A percentile compares a stretch with the other conserved stretches of the same genome.
These are phyloP conservation scores for Candida neerlandica DNA, from an alignment of 1,139 yeast genomes.

Conservation along the genomic window DNA sequence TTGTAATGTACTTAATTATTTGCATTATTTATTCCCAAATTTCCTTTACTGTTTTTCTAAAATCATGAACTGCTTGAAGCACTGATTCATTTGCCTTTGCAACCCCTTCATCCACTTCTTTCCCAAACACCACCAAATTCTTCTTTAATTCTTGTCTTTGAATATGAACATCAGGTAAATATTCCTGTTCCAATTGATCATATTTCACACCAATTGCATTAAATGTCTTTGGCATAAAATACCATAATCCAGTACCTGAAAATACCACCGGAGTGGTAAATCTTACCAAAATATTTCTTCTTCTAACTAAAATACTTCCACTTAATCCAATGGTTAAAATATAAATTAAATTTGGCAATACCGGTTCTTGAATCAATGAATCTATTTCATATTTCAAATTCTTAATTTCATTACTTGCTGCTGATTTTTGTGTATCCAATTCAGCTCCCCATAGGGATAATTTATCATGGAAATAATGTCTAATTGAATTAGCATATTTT, in stretches of 20 bases:
- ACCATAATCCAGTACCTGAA: slow-evolving; percentile 45
- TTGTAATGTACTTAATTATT: too few species aligned
- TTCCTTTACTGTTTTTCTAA: slow-evolving; percentile 22
- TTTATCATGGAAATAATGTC: slow-evolving; percentile 42
- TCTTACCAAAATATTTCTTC: slow-evolving; percentile 49
- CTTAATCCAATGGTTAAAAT: slow-evolving; percentile 56
- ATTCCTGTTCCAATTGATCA: slow-evolving; percentile 53
- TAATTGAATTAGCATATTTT: slow-evolving; percentile 36
- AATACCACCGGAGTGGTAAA: slow-evolving; percentile 52
- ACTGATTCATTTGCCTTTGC: slow-evolving; percentile 20
- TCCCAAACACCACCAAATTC: slow-evolving; percentile 18
- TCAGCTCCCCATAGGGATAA: slow-evolving; percentile 43
- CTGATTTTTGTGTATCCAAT: slow-evolving; percentile 46
- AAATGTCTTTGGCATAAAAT: slow-evolving; percentile 42
- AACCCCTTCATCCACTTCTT: slow-evolving; percentile 16
- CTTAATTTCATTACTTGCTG: slow-evolving; percentile 42
- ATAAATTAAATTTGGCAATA: slow-evolving; percentile 56
- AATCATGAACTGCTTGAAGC: slow-evolving; percentile 24
- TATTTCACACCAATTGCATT: slow-evolving; percentile 22
- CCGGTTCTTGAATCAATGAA: slow-evolving; percentile 41
- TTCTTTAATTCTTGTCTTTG: slow-evolving; percentile 21
- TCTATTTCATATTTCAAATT: slow-evolving; percentile 27
- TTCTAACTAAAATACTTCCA: slow-evolving; percentile 56
- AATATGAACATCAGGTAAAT: slow-evolving; percentile 40
- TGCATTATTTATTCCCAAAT: slow-evolving; percentile 1